A percentile compares a stretch with the other conserved stretches of the same genome.
phyloP scores from a whole-genome alignment of 2,329 filamentous ascomycete species.

The Fusarium oligoseptatum region DNA sequence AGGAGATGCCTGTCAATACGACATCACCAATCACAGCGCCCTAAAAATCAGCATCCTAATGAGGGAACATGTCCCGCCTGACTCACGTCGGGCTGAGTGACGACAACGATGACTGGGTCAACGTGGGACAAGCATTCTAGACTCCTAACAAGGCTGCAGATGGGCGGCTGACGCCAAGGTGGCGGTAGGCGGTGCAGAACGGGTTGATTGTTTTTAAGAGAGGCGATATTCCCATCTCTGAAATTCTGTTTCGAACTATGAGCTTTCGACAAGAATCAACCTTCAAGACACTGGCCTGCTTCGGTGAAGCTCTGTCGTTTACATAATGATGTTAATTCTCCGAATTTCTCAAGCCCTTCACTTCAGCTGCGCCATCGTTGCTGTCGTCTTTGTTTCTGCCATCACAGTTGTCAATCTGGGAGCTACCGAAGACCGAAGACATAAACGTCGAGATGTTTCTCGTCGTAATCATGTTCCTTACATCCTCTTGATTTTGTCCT shows the following conservation, averaged over 20 bases:
- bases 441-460: background rate
- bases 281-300: background rate
- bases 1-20: background rate
- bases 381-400: background rate
- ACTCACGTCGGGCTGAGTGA: background rate
- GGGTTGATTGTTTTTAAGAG: background rate
- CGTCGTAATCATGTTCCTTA: background rate
- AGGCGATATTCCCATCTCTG: background rate
- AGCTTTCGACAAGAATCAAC: background rate
- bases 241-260: background rate
- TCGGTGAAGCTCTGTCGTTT: background rate
- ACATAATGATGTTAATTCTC: constrained; percentile 17
- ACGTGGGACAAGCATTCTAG: background rate
- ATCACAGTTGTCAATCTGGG: constrained; percentile 1
- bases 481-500: constrained; percentile 9
- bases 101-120: background rate
- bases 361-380: constrained; percentile 16
- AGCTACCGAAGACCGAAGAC: background rate
- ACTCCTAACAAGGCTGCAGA: background rate
- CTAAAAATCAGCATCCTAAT: background rate
- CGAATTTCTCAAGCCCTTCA: constrained; percentile 26
- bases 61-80: background rate
- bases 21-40: background rate
- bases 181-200: background rate
- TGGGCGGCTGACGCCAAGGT: background rate